phyloP scores from a whole-genome alignment of 306 rosid species.

The Trifolium subterraneum region DNA sequence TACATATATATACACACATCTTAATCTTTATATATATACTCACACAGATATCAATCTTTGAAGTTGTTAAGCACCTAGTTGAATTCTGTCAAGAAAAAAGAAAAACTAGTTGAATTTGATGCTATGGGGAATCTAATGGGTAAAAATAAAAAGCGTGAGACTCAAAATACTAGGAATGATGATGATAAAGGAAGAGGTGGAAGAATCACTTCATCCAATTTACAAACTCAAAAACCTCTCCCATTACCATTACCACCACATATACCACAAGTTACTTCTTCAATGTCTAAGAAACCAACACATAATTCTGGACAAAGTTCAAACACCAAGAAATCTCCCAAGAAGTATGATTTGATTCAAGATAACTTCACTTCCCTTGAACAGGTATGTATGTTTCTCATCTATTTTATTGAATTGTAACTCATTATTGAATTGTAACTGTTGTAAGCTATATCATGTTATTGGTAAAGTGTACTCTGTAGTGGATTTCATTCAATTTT shows the following conservation, averaged over 20 bases:
- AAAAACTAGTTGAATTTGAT: constrained; percentile 38
- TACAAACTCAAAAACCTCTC: background rate
- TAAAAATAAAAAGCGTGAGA: constrained; percentile 35
- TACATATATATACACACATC: background rate
- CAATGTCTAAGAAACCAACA: background rate
- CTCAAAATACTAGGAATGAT: constrained; percentile 24
- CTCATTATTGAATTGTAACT: no score
- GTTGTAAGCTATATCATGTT: no score
- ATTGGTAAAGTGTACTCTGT: background rate
- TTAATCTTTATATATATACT: no score
- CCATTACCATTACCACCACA: background rate
- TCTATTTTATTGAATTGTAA: background rate
- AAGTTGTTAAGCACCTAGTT: background rate
- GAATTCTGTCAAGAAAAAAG: background rate
- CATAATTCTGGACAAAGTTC: constrained; percentile 18
- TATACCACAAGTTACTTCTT: background rate
- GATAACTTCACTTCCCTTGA: constrained; percentile 68
- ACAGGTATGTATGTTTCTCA: constrained; percentile 47
- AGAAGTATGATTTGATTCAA: constrained; percentile 61
- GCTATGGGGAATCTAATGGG: constrained; percentile 55
- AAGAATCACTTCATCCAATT: constrained; percentile 28
- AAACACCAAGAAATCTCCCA: constrained; percentile 36
- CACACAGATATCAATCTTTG: background rate
- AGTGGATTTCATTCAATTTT: constrained; percentile 15
- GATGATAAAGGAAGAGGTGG: constrained; percentile 1